Evolutionary conservation across 129 eudicot species (phyloP).

Genomic region (Centaurea solstitialis): DNA sequence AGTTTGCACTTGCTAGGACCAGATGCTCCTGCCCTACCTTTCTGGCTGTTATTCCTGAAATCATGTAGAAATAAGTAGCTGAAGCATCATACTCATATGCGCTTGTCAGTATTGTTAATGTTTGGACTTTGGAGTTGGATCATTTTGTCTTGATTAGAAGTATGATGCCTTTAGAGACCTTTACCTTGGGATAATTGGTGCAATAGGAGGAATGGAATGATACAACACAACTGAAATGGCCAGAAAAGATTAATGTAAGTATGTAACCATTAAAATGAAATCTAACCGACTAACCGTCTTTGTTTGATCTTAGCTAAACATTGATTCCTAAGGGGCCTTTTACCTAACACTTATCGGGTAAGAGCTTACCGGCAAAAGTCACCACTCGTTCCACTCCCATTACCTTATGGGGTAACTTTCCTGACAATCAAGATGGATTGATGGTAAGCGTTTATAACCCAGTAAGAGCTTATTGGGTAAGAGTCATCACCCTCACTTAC

Average conservation of each 20-base stretch:
- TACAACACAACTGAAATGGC: neutral
- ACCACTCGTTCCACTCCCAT: too few relatives aligned
- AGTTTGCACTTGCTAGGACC: neutral
- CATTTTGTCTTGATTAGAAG: slow-evolving; percentile 17
- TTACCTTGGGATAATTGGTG: neutral
- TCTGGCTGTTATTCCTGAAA: slow-evolving; percentile 11
- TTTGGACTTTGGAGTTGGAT: neutral
- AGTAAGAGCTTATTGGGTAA: too few relatives aligned
- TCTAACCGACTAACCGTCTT: neutral
- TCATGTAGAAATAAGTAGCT: neutral
- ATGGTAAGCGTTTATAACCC: too few relatives aligned
- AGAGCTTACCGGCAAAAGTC: too few relatives aligned
- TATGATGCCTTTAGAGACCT: neutral
- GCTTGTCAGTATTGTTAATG: neutral
- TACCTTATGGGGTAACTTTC: too few relatives aligned
- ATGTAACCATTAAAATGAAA: neutral
- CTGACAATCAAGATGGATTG: too few relatives aligned
- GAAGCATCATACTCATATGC: neutral
- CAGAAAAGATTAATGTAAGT: neutral
- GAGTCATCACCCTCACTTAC: too few relatives aligned
- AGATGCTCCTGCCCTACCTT: neutral
- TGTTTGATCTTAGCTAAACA: neutral
- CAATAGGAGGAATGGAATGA: neutral
- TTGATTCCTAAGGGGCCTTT: neutral
- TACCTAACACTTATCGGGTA: too few relatives aligned